Evolutionary conservation across 805 yeast species (phyloP).

Genomic region (Ogataea siamensis): DNA sequence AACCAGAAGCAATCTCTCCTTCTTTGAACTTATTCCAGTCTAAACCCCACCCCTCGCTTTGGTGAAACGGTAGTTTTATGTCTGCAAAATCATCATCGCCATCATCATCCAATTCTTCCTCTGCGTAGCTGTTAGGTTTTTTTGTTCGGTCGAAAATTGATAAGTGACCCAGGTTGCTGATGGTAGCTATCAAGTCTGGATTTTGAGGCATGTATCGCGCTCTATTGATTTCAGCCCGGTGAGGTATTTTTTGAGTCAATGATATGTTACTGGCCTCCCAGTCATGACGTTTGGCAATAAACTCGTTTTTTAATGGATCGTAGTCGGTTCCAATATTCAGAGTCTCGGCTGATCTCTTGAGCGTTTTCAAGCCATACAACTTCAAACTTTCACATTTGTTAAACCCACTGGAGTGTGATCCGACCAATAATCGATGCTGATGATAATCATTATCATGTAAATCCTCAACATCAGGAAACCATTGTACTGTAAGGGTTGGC

Average conservation of each 20-base stretch:
- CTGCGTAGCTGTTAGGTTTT: slow-evolving; percentile 49
- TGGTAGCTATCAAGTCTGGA: slow-evolving; percentile 75
- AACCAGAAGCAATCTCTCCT: slow-evolving; percentile 59
- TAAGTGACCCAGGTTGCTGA: slow-evolving; percentile 62
- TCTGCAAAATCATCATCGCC: slow-evolving; percentile 25
- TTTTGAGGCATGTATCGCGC: slow-evolving; percentile 80
- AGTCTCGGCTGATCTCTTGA: slow-evolving; percentile 12
- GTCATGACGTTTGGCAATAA: slow-evolving; percentile 20
- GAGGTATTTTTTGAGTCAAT: slow-evolving; percentile 57
- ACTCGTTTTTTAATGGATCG: slow-evolving; percentile 37
- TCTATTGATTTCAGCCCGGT: slow-evolving; percentile 69
- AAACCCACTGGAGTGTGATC: slow-evolving; percentile 63
- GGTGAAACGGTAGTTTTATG: slow-evolving; percentile 30
- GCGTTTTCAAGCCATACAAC: slow-evolving; percentile 18
- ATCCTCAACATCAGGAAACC: slow-evolving; percentile 55
- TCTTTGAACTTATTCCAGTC: slow-evolving; percentile 69
- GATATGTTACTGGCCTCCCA: slow-evolving; percentile 13
- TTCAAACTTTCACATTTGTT: slow-evolving; percentile 26
- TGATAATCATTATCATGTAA: slow-evolving; percentile 28
- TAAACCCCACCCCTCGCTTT: slow-evolving; percentile 63
- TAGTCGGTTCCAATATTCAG: slow-evolving; percentile 34
- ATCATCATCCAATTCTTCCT: slow-evolving; percentile 27
- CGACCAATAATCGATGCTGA: slow-evolving; percentile 48
- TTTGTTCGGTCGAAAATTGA: slow-evolving; percentile 80
- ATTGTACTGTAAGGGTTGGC: slow-evolving; percentile 62